A percentile compares a stretch with the other conserved stretches of the same genome.
Evolutionary conservation across 2,329 filamentous ascomycete species (phyloP).

Genomic region (Mycogone perniciosa): DNA sequence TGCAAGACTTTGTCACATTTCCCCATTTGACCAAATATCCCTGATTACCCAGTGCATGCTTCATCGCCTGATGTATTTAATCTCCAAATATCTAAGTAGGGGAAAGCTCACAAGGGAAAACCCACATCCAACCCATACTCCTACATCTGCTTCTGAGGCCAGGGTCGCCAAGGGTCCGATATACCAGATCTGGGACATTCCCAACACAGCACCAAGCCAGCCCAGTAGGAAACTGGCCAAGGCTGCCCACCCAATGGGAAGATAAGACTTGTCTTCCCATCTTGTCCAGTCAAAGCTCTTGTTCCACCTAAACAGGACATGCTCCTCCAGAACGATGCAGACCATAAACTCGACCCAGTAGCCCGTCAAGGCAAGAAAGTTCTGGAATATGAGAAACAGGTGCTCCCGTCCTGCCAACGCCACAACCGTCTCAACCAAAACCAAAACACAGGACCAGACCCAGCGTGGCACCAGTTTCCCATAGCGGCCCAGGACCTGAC

Average conservation of each 20-base stretch:
- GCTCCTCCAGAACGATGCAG: conserved; percentile 40
- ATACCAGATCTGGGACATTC: conserved; percentile 55
- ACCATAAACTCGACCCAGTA: conserved; percentile 50
- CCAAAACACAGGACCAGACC: conserved; percentile 47
- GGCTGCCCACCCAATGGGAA: conserved; percentile 40
- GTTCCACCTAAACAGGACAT: conserved; percentile 37
- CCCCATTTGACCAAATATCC: background rate
- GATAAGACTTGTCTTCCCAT: conserved; percentile 40
- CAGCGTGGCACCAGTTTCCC: conserved; percentile 47
- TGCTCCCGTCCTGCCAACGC: conserved; percentile 46
- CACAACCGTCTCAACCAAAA: conserved; percentile 49
- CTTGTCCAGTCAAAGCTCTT: conserved; percentile 36
- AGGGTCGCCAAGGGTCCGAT: conserved; percentile 50
- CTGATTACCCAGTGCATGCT: background rate
- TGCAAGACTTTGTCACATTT: background rate
- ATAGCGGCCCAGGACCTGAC: conserved; percentile 51
- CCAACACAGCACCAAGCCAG: conserved; percentile 47
- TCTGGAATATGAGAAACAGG: conserved; percentile 48
- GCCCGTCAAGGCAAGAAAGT: conserved; percentile 48
- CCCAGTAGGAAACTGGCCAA: conserved; percentile 38
- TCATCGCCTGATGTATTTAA: conserved; percentile 22
- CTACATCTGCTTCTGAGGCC: conserved; percentile 43
- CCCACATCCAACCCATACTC: conserved; percentile 55
- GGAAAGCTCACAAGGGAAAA: conserved; percentile 47
- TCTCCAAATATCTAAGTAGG: conserved; percentile 22